Base-by-base conservation (phyloP, 139 green algal species). In the Coccomyxa sp. region DNA sequence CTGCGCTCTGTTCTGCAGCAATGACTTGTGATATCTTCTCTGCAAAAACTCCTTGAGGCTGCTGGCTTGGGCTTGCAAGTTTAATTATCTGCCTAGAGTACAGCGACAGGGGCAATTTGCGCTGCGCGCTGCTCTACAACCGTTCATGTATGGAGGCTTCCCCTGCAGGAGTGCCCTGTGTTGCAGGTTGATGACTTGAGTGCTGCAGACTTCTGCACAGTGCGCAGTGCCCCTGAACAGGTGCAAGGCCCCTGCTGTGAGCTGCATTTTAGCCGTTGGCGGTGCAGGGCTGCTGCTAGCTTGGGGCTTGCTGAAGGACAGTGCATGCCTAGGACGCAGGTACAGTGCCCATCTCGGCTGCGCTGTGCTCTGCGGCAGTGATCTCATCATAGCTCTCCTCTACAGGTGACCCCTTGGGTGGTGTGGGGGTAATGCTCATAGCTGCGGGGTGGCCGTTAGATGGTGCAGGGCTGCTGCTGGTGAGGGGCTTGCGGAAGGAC, bases 401-500 rank as follows among this genome's bases (percentile, higher is more conserved):
- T 64, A 16, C 16, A 64, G 50, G 50, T 64, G 50, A 16, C 50
- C 50, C 14, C 64, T 72, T n/a, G 31, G 64, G 50, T 18, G 50
- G 27, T 18, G 18, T 64, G 50, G 2, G 10, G 44, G 12, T 58
- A 14, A 14, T 58, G 44, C 44, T 58, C 12, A 10, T 64, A 6
- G 5, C 5, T 64, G 50, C 3, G 50, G 22, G 5, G 5, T 64
- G 22, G 5, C 50, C 50, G 18, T 22, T 64, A 22, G 4, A 18
- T 64, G 50, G 50, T 31, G 50, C 5, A 3, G 22, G 50, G 33
- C 44, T 75, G 35, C 16, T 6, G 22, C 33, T 31, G 33, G 38
- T 27, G 36, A 80, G 27, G 16, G 88, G 87, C 79, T 96, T 96
- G 44, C 55, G 69, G 79, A 94, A 95, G 38, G 76, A 87, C 31